Evolutionary conservation across 2,329 filamentous ascomycete genomes (phyloP).

Genomic region (Alternaria triticina): DNA sequence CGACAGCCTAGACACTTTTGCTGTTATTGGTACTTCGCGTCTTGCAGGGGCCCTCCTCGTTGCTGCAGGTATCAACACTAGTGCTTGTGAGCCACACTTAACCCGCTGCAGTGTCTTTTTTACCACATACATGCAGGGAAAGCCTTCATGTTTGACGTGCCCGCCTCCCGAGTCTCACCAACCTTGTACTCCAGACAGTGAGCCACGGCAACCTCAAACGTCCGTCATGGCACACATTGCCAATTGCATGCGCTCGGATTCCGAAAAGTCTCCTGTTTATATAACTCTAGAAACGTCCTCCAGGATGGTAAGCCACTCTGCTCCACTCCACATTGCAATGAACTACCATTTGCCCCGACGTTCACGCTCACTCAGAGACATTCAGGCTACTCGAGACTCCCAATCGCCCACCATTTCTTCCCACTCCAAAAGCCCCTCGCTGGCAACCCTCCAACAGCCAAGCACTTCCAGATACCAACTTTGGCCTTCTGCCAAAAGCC

Average conservation of each 20-base stretch:
- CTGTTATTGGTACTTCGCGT: slow-evolving; percentile 40
- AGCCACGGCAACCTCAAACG: slow-evolving; percentile 46
- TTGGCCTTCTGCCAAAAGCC: slow-evolving; percentile 45
- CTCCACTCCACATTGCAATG: slow-evolving; percentile 34
- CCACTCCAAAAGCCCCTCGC: slow-evolving; percentile 37
- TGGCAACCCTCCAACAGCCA: slow-evolving; percentile 30
- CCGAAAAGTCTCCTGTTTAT: slow-evolving; percentile 45
- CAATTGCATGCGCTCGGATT: slow-evolving; percentile 49
- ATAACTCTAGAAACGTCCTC: slow-evolving; percentile 47
- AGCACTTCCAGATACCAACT: slow-evolving; percentile 43
- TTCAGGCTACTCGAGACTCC: slow-evolving; percentile 38
- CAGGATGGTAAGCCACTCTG: slow-evolving; percentile 36
- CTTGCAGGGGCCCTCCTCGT: slow-evolving; percentile 39
- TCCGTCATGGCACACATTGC: slow-evolving; percentile 52
- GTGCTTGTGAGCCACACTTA: slow-evolving; percentile 47
- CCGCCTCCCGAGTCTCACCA: slow-evolving; percentile 49
- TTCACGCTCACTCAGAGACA: slow-evolving; percentile 44
- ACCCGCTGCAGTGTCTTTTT: slow-evolving; percentile 39
- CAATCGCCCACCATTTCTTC: slow-evolving; percentile 20
- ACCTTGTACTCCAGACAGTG: slow-evolving; percentile 46
- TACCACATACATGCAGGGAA: slow-evolving; percentile 48
- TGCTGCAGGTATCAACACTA: slow-evolving; percentile 46
- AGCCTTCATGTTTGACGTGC: slow-evolving; percentile 50
- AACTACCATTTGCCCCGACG: slow-evolving; percentile 41
- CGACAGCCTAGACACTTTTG: slow-evolving; percentile 45